These are phyloP conservation scores for Benincasa hispida DNA, from an alignment of 306 rosid species.

Conservation along the genomic window DNA sequence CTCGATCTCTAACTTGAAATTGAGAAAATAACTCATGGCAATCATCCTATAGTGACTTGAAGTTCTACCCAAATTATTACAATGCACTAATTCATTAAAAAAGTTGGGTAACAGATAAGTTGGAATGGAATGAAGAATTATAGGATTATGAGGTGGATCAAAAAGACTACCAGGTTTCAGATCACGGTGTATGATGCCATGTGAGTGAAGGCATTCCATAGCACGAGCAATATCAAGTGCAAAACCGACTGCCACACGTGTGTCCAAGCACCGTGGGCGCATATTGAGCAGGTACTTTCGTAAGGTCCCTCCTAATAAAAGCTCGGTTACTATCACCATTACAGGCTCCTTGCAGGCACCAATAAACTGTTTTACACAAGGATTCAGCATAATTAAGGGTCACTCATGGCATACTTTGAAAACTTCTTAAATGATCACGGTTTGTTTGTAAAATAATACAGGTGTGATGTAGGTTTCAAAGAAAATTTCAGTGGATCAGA, in stretches of 20 bases:
- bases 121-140: neutral
- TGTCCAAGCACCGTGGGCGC: constrained; percentile 83
- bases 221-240: constrained; percentile 88
- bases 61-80: neutral
- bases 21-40: neutral
- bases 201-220: constrained; percentile 92
- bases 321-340: constrained; percentile 91
- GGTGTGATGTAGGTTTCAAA: neutral
- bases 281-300: constrained; percentile 68
- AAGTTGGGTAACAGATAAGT: neutral
- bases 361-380: constrained; percentile 53
- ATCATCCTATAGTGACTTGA: neutral
- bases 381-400: constrained; percentile 3
- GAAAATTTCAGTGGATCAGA: neutral
- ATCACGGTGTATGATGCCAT: constrained; percentile 95
- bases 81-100: neutral
- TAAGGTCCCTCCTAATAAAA: constrained; percentile 71
- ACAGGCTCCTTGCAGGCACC: constrained; percentile 96
- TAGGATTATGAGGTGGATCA: constrained; percentile 1
- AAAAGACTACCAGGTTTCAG: constrained; percentile 73
- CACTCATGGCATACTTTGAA: neutral
- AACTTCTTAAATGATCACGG: constrained; percentile 9
- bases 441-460: neutral
- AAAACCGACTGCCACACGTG: constrained; percentile 61
- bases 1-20: neutral